Evolutionary conservation across 306 rosid species (phyloP), one percentile per base, ranked within the genome.

Genomic region (Abrus pulchellus): DNA sequence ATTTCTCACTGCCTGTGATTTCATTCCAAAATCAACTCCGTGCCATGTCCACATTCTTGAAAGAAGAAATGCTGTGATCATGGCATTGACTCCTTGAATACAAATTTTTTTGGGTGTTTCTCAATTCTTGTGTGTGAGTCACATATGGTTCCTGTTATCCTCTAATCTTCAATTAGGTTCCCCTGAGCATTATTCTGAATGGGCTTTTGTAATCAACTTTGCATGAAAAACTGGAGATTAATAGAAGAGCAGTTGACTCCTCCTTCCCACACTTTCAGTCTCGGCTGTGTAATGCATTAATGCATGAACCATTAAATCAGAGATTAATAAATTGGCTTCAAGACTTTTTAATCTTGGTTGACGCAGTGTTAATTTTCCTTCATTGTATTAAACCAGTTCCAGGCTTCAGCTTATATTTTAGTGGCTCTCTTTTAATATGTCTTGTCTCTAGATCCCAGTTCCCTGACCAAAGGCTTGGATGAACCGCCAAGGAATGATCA

Each of bases 81-180:
- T 56, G 40, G 14, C 56, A 57, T 49, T 43, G 29, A 43, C 68
- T 72, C 54, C 12, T 40, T 29, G 36, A 54, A 34, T 50, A 52
- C 70, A 33, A 50, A 8, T 13, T 1, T 65, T 20, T 64, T 12
- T 1, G 60, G 45, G 28, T 33, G 69, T 76, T 43, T 63, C 33
- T 75, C 40, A 52, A 76, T 38, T 82, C 53, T 32, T 69, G 70
- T 80, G 70, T 80, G 68, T 55, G 9, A 29, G 40, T 27, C 59
- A n/a, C 38, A 34, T 50, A 13, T 60, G 74, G 52, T 60, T 76
- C 47, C 3, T 49, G 34, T 32, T 49, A 6, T 34, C 55, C 11
- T 38, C 43, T 8, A 32, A 70, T 28, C 53, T 72, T 8, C 66
- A 54, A 63, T 60, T 40, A 45, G 50, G 45, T 36, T 53, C 54